Evolutionary conservation across 1,284 basidiomycete species (phyloP).

Genomic region (Rhodotorula sp.): DNA sequence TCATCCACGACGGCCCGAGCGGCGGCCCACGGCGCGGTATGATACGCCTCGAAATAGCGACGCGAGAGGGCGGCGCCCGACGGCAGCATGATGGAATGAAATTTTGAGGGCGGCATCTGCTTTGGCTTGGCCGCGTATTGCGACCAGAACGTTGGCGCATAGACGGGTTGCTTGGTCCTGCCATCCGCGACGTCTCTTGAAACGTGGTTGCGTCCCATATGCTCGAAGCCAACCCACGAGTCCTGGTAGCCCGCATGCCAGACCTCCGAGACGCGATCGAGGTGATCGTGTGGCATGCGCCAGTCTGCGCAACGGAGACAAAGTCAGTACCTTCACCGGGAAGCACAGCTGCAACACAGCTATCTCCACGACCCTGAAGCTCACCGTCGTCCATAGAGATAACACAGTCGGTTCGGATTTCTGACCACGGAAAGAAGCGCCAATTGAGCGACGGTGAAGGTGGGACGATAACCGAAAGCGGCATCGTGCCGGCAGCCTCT

Average conservation of each 20-base stretch:
- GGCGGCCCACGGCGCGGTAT: not conserved
- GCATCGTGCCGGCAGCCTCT: no score
- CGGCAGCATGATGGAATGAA: constrained; percentile 7
- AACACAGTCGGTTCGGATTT: constrained; percentile 9
- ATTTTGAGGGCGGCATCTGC: not conserved
- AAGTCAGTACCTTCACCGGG: not conserved
- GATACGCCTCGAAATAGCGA: constrained; percentile 1
- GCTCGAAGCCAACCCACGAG: constrained; percentile 1
- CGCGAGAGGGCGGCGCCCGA: not conserved
- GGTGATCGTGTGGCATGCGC: constrained; percentile 19
- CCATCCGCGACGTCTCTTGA: not conserved
- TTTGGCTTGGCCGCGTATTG: not conserved
- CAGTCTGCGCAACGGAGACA: constrained; percentile 1
- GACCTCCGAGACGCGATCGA: constrained; percentile 5
- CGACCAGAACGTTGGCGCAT: constrained; percentile 6
- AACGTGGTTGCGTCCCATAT: constrained; percentile 10
- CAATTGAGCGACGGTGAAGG: constrained; percentile 6
- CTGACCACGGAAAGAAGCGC: constrained; percentile 14
- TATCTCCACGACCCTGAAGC: not conserved
- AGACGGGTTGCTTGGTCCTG: not conserved
- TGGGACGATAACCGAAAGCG: not conserved
- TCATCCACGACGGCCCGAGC: constrained; percentile 1
- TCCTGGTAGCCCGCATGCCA: constrained; percentile 13
- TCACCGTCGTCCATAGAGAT: constrained; percentile 9
- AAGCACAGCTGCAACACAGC: not conserved